Conservation (phyloP, 2,329 filamentous ascomycete genomes). For the Parastagonospora nodorum region DNA sequence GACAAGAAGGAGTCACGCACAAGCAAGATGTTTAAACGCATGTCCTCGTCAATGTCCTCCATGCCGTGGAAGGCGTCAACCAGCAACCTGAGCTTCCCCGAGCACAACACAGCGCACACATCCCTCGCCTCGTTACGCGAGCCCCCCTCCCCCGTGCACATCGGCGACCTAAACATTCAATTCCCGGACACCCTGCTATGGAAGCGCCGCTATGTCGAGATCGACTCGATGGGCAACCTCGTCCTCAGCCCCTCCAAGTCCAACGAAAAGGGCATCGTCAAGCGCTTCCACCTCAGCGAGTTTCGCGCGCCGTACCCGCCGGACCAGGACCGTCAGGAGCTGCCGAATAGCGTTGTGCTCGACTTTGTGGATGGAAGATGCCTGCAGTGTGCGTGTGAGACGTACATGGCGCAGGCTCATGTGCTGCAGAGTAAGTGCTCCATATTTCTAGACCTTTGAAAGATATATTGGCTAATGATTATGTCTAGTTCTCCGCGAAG, state of each 20-base stretch:
- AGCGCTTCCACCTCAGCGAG: conserved; percentile 84
- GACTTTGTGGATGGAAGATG: conserved; percentile 66
- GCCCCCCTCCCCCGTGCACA: conserved; percentile 64
- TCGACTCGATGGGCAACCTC: conserved; percentile 83
- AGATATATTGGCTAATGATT: conserved; percentile 13
- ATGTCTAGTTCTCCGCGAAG: conserved; percentile 40
- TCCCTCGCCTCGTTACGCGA: conserved; percentile 43
- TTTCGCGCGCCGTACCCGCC: conserved; percentile 80
- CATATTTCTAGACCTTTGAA: background rate
- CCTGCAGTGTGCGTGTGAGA: conserved; percentile 62
- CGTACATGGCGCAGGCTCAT: conserved; percentile 37
- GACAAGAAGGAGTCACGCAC: conserved; percentile 63
- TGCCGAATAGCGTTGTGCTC: conserved; percentile 80
- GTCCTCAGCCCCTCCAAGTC: conserved; percentile 75
- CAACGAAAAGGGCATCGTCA: conserved; percentile 67
- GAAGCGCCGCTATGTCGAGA: conserved; percentile 88
- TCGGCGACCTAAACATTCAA: conserved; percentile 94
- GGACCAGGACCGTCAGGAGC: conserved; percentile 88
- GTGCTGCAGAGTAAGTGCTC: conserved; percentile 42
- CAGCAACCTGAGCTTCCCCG: conserved; percentile 46
- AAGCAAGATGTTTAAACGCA: conserved; percentile 68
- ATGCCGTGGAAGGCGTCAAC: conserved; percentile 57
- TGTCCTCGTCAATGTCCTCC: conserved; percentile 64
- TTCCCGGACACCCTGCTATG: conserved; percentile 95
- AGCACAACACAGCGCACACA: conserved; percentile 39